Percentiles rank a stretch among this genome's conserved stretches.
phyloP scores from a whole-genome alignment of 169 alveolate species.

The Perkinsus olseni region DNA sequence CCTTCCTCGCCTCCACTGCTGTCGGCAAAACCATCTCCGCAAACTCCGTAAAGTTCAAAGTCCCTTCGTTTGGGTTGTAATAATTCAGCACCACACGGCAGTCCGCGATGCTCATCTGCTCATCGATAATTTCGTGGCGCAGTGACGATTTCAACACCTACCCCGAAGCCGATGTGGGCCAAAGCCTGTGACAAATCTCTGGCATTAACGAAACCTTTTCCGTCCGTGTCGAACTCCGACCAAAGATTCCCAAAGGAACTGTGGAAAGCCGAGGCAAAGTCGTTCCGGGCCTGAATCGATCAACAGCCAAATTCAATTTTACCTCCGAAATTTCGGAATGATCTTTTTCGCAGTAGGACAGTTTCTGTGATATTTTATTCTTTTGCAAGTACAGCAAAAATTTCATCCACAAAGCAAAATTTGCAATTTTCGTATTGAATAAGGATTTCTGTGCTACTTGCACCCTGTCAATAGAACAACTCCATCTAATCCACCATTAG shows the following conservation, averaged over 20 bases:
- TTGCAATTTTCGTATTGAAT: no score
- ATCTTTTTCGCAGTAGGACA: no score
- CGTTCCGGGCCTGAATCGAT: background rate
- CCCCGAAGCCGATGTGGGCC: background rate
- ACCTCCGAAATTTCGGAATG: no score
- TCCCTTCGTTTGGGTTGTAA: background rate
- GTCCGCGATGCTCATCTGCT: background rate
- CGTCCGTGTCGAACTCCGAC: background rate
- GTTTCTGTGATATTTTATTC: no score
- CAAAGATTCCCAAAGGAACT: background rate
- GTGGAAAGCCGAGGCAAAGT: background rate
- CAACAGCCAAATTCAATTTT: no score
- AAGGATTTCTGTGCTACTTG: no score
- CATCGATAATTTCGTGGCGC: background rate
- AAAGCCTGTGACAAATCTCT: background rate
- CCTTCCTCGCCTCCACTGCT: background rate
- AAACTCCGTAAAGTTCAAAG: background rate
- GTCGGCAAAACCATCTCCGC: background rate
- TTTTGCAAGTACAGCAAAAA: no score
- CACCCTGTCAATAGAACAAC: no score
- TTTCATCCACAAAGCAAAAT: no score
- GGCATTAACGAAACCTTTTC: background rate
- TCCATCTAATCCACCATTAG: no score
- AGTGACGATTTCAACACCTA: background rate
- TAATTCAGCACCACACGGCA: background rate